A percentile compares a stretch with the other conserved stretches of the same genome.
These are phyloP conservation scores for Trametes cingulata DNA, from an alignment of 768 basidiomycete species.

Conservation along the genomic window DNA sequence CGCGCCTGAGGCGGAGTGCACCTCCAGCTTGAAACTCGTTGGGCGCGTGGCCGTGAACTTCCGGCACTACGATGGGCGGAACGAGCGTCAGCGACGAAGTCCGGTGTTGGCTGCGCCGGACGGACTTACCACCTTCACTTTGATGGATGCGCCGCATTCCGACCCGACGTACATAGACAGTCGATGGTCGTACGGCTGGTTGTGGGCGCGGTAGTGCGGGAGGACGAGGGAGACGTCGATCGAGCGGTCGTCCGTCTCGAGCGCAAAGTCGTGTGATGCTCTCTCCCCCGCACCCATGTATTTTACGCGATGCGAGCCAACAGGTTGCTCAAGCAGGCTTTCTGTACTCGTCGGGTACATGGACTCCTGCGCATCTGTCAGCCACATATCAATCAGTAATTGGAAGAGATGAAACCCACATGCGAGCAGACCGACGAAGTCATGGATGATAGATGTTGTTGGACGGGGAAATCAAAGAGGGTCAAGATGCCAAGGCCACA, in stretches of 20 bases:
- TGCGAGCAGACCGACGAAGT: constrained; percentile 21
- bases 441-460: constrained; percentile 4
- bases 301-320: constrained; percentile 63
- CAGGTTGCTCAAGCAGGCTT: constrained; percentile 33
- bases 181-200: constrained; percentile 71
- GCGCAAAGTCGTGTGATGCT: constrained; percentile 58
- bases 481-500: background rate
- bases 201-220: constrained; percentile 76
- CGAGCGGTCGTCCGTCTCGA: constrained; percentile 52
- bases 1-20: constrained; percentile 56
- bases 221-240: constrained; percentile 69
- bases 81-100: background rate
- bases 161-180: constrained; percentile 67
- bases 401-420: constrained; percentile 13
- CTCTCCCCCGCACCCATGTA: constrained; percentile 54
- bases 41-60: constrained; percentile 34
- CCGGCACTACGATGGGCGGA: constrained; percentile 25
- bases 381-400: constrained; percentile 4
- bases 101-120: constrained; percentile 47
- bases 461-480: background rate
- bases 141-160: constrained; percentile 50
- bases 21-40: constrained; percentile 51
- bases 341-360: constrained; percentile 27
- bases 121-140: constrained; percentile 69
- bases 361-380: constrained; percentile 19